Conservation (phyloP, 2,329 filamentous ascomycete genomes). For the Fusarium algeriense region DNA sequence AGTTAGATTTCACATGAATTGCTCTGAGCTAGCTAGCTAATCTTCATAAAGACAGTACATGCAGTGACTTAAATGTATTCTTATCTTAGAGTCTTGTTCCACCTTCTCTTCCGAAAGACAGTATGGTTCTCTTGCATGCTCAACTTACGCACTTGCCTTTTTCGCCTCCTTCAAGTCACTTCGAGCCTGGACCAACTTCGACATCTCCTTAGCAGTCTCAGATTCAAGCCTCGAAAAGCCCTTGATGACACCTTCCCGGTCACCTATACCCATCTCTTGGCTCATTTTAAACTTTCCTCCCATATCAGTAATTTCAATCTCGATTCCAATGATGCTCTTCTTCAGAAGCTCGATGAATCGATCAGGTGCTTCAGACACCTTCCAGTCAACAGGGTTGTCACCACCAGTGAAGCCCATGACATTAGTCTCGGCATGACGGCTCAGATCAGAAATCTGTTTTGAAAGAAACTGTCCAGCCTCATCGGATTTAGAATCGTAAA, state of each 20-base stretch:
- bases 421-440: constrained; percentile 61
- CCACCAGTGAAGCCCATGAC: constrained; percentile 68
- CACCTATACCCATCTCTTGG: constrained; percentile 67
- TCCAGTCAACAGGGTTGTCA: constrained; percentile 60
- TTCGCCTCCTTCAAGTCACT: constrained; percentile 45
- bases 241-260: constrained; percentile 67
- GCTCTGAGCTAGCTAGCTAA: neutral
- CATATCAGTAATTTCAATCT: constrained; percentile 67
- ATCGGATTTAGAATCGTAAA: constrained; percentile 60
- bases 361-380: constrained; percentile 67
- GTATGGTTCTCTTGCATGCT: fast-evolving
- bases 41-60: neutral
- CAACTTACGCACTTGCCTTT: constrained; percentile 11
- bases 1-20: neutral
- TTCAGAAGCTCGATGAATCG: constrained; percentile 68
- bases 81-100: neutral
- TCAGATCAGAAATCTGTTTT: constrained; percentile 66
- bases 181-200: constrained; percentile 50
- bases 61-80: too few species aligned
- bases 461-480: constrained; percentile 61
- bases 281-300: constrained; percentile 77
- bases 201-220: constrained; percentile 50
- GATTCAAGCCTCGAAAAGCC: constrained; percentile 62
- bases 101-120: neutral
- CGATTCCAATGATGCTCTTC: constrained; percentile 71